phyloP scores from a whole-genome alignment of 805 yeast species.

The Saccharomycopsis olivae region DNA sequence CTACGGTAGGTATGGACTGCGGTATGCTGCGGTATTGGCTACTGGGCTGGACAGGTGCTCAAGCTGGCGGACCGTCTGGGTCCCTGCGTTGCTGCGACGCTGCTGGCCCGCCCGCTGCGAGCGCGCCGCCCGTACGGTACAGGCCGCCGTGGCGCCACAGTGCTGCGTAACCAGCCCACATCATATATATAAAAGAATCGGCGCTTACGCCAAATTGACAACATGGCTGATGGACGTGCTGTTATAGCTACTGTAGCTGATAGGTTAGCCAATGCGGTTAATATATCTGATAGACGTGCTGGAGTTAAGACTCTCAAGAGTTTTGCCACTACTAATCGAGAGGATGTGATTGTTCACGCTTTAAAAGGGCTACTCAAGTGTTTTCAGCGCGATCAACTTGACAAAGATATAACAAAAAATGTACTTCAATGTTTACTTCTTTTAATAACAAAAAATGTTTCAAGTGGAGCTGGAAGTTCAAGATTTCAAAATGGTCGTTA shows the following conservation, averaged over 20 bases:
- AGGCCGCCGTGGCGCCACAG: too few relatives aligned
- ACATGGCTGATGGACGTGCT: too few relatives aligned
- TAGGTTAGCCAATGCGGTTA: constrained; percentile 69
- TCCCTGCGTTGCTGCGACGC: too few relatives aligned
- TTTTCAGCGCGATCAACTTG: constrained; percentile 47
- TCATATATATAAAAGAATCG: too few relatives aligned
- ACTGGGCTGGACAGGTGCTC: too few relatives aligned
- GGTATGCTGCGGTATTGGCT: too few relatives aligned
- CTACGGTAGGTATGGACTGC: too few relatives aligned
- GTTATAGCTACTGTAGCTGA: constrained; percentile 86
- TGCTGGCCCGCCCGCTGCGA: too few relatives aligned
- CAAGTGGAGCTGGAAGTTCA: constrained; percentile 36
- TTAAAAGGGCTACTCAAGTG: constrained; percentile 48
- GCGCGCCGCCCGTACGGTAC: too few relatives aligned
- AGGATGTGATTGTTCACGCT: constrained; percentile 72
- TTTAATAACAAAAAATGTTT: constrained; percentile 55
- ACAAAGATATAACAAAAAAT: constrained; percentile 64
- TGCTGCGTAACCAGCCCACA: too few relatives aligned
- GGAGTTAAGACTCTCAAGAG: constrained; percentile 86
- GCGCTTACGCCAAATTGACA: too few relatives aligned
- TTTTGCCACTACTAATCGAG: constrained; percentile 81
- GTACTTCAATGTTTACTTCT: constrained; percentile 78
- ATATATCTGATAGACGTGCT: constrained; percentile 78
- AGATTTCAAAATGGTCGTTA: constrained; percentile 67
- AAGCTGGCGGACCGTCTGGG: too few relatives aligned